Evolutionary conservation across 805 yeast species (phyloP).

Genomic region (Wickerhamiella sorbophila): DNA sequence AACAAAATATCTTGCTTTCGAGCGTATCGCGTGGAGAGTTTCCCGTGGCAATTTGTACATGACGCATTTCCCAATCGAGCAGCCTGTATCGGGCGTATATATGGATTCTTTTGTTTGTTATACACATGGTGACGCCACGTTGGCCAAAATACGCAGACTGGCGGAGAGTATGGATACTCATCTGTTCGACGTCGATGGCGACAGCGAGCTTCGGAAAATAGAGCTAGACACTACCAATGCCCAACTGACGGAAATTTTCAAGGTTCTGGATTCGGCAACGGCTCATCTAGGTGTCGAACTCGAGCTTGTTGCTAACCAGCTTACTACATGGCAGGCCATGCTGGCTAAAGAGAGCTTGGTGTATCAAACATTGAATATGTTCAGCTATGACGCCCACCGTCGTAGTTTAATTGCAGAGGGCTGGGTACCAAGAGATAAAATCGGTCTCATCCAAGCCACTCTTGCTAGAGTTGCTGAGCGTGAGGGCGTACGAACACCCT

Average conservation of each 20-base stretch:
- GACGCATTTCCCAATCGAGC: conserved; percentile 56
- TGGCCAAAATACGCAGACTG: conserved; percentile 60
- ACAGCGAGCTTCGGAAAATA: conserved; percentile 28
- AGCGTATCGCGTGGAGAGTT: conserved; percentile 81
- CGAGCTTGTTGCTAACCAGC: conserved; percentile 56
- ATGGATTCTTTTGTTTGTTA: conserved; percentile 80
- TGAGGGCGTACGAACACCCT: conserved; percentile 27
- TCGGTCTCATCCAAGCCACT: conserved; percentile 43
- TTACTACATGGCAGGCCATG: conserved; percentile 57
- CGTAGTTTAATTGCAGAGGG: conserved; percentile 90
- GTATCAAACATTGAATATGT: conserved; percentile 57
- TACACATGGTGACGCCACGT: conserved; percentile 70
- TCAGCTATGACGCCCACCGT: conserved; percentile 69
- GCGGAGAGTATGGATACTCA: conserved; percentile 81
- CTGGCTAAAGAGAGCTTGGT: conserved; percentile 71
- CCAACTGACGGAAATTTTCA: conserved; percentile 40
- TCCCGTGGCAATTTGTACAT: conserved; percentile 83
- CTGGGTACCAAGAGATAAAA: conserved; percentile 76
- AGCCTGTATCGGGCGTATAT: conserved; percentile 44
- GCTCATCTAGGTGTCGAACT: conserved; percentile 63
- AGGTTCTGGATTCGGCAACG: conserved; percentile 47
- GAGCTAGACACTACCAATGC: conserved; percentile 29
- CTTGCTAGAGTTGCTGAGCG: conserved; percentile 46
- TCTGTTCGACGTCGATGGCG: conserved; percentile 47
- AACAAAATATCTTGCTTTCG: conserved; percentile 51